Evolutionary conservation across 768 basidiomycete species (phyloP), one percentile per base, ranked within the genome.

Genomic region (Tricholoma sp.): DNA sequence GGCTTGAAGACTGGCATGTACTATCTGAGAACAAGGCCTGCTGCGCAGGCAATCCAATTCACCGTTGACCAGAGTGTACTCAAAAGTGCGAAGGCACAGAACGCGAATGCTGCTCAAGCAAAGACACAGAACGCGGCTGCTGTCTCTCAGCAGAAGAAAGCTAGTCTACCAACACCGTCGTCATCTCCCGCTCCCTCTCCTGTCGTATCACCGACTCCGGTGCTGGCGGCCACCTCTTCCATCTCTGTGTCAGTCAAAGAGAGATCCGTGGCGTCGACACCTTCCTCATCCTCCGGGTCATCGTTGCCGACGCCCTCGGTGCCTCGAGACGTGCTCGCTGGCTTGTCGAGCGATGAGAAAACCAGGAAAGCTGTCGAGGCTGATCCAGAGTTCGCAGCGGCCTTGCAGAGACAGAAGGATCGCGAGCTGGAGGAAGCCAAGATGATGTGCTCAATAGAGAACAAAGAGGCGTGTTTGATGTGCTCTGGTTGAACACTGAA

Each of bases 1-100:
- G 97, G 97, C 32, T 76, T 99, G 67, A 99, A 99, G 83, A 99
- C 97, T 0, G 97, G 96, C 63, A 95, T 96, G 91, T 94, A 94
- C 76, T 98, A 99, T 73, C 81, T 99, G 51, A 85, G 97, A 55
- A 98, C 97, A 34, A 83, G 92, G 53, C 92, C 97, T 4, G 94
- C 95, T 8, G 91, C 93, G 11, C 88, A 93, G 67, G 97, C 97
- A 52, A 95, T 96, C 70, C 94, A 99, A 76, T 98, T 99, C 78
- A 99, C 97, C 9, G 84, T 98, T 58, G 94, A 96, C 70, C 87
- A 90, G 70, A 81, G 76, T 35, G 73, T 90, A 53, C 76, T 96
- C 56, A 88, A 89, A 67, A 74, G 82, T 43, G 84, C 80, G 10
- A 82, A 83, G 71, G 70, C 75, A 60, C 78, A 82, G 52, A 67